These are phyloP conservation scores for Sporothrix globosa DNA, from an alignment of 2,329 filamentous ascomycete genomes.

Conservation along the genomic window DNA sequence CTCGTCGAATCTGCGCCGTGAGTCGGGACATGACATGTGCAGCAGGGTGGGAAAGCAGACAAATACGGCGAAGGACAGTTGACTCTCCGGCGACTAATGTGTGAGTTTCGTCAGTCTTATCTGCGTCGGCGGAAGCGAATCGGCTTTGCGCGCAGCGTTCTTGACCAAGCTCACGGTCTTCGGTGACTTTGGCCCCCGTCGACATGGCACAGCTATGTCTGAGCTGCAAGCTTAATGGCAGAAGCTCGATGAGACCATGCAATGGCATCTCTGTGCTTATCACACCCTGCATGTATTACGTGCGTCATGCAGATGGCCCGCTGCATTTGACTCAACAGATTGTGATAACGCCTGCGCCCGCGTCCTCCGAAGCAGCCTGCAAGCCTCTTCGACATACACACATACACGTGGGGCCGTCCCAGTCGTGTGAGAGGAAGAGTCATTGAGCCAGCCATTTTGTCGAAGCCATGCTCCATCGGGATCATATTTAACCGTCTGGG, in stretches of 20 bases:
- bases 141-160: slow-evolving; percentile 3
- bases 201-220: neutral
- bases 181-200: slow-evolving; percentile 18
- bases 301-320: neutral
- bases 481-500: neutral
- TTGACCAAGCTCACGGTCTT: neutral
- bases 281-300: neutral
- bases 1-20: slow-evolving; percentile 7
- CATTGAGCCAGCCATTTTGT: neutral
- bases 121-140: neutral
- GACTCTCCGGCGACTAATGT: neutral
- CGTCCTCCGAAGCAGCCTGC: no score
- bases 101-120: neutral
- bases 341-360: no score
- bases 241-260: neutral
- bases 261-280: neutral
- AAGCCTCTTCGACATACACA: no score
- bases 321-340: neutral
- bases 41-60: neutral
- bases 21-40: slow-evolving; percentile 11
- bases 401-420: slow-evolving; percentile 24
- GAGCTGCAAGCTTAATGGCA: neutral
- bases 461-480: neutral
- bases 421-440: slow-evolving; percentile 16
- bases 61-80: neutral